A percentile compares a stretch with the other conserved stretches of the same genome.
phyloP scores from a whole-genome alignment of 371 early-diverging fungal genomes.

The Mucor plumbeus region DNA sequence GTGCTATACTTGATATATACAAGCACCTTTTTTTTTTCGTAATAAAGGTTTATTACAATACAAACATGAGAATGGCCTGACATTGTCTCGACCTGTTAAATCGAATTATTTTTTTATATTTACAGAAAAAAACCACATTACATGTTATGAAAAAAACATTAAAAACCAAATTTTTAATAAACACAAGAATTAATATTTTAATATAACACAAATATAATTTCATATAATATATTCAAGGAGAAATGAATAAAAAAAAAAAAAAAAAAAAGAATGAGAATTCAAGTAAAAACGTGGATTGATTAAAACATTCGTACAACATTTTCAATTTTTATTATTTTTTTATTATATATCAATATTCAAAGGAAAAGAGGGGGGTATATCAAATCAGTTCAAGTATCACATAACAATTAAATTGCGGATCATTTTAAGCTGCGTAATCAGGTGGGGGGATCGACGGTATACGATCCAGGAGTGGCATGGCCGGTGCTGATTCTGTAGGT shows the following conservation, averaged over 20 bases:
- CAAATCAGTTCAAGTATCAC: background rate
- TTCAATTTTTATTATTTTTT: background rate
- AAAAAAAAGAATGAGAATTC: background rate
- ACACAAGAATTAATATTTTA: slow-evolving; percentile 9
- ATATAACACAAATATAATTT: slow-evolving; percentile 4
- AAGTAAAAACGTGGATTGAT: background rate
- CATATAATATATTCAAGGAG: slow-evolving; percentile 4
- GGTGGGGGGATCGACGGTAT: slow-evolving; percentile 52
- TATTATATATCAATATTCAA: background rate
- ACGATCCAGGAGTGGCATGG: slow-evolving; percentile 36
- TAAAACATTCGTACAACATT: background rate
- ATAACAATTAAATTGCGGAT: background rate
- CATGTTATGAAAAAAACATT: background rate
- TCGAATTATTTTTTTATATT: slow-evolving; percentile 6
- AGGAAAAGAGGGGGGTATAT: slow-evolving; percentile 5
- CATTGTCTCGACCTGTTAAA: slow-evolving; percentile 19
- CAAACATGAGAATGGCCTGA: slow-evolving; percentile 21
- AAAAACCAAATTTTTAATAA: slow-evolving; percentile 3
- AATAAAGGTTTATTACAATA: slow-evolving; percentile 4
- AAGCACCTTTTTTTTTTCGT: slow-evolving; percentile 13
- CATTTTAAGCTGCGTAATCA: slow-evolving; percentile 29
- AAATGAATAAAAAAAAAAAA: background rate
- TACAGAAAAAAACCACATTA: background rate
- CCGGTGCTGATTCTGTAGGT: slow-evolving; percentile 19
- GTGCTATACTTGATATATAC: slow-evolving; percentile 23